Evolutionary conservation across 2,329 filamentous ascomycete species (phyloP).

Genomic region (Incumbomyces delicatus): DNA sequence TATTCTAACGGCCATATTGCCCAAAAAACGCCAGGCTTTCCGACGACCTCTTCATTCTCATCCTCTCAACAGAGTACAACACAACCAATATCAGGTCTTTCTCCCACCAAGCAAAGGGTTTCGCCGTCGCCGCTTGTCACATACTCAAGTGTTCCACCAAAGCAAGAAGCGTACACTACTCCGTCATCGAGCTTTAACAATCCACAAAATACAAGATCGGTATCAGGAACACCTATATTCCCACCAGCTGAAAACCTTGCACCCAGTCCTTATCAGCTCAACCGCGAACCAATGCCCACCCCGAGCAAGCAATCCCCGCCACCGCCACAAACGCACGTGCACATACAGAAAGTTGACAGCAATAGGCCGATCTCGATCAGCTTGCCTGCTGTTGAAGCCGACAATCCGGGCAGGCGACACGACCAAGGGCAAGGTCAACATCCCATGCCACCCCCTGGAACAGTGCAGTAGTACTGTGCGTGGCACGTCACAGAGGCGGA

Average conservation of each 20-base stretch:
- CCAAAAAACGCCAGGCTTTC: constrained; percentile 14
- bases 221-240: constrained; percentile 19
- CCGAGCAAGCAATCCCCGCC: constrained; percentile 19
- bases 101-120: constrained; percentile 34
- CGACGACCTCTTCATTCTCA: constrained; percentile 16
- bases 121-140: constrained; percentile 25
- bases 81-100: constrained; percentile 35
- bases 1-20: constrained; percentile 18
- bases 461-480: constrained; percentile 6
- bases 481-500: background rate
- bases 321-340: background rate
- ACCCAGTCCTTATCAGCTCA: constrained; percentile 19
- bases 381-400: background rate
- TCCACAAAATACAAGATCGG: constrained; percentile 7
- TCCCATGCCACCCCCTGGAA: background rate
- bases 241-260: constrained; percentile 20
- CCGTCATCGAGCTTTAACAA: constrained; percentile 6
- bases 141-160: constrained; percentile 22
- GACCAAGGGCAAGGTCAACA: background rate
- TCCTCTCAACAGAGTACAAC: constrained; percentile 20
- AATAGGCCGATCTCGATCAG: background rate
- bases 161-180: background rate
- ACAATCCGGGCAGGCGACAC: background rate
- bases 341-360: background rate
- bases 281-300: constrained; percentile 18